phyloP scores from a whole-genome alignment of 257 asterid genomes.

The Penstemon barbatus region DNA sequence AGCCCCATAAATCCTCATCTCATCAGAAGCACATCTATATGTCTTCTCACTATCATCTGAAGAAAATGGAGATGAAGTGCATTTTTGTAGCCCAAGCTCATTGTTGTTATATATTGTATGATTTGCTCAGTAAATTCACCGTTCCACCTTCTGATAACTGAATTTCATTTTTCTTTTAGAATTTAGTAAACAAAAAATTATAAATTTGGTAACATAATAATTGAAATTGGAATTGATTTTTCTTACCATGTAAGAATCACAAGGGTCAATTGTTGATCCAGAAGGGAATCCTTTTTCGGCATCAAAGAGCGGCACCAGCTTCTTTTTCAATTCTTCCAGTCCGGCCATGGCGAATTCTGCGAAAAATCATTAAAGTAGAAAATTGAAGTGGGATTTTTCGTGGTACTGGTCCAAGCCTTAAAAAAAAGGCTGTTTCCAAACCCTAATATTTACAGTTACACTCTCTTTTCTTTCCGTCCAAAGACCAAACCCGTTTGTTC shows the following conservation, averaged over 20 bases:
- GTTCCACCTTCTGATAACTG: constrained; percentile 88
- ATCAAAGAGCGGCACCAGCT: constrained; percentile 90
- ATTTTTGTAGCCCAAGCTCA: constrained; percentile 91
- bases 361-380: background rate
- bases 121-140: constrained; percentile 88
- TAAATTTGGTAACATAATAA: background rate
- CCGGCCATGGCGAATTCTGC: constrained; percentile 60
- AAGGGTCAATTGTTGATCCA: constrained; percentile 70
- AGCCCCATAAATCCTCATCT: constrained; percentile 90
- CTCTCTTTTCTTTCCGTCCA: too few species aligned
- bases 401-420: too few species aligned
- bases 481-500: too few species aligned
- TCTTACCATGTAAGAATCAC: constrained; percentile 74
- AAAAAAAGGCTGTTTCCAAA: too few species aligned
- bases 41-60: constrained; percentile 73
- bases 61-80: constrained; percentile 62
- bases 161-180: background rate
- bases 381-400: too few species aligned
- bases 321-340: constrained; percentile 85
- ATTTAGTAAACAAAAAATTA: background rate
- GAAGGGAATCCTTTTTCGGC: constrained; percentile 95
- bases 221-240: background rate
- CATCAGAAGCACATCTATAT: constrained; percentile 87
- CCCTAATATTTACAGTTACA: too few species aligned
- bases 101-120: constrained; percentile 85